These are phyloP conservation scores for Albugo candida DNA, from an alignment of 352 stramenopile species.

Conservation along the genomic window DNA sequence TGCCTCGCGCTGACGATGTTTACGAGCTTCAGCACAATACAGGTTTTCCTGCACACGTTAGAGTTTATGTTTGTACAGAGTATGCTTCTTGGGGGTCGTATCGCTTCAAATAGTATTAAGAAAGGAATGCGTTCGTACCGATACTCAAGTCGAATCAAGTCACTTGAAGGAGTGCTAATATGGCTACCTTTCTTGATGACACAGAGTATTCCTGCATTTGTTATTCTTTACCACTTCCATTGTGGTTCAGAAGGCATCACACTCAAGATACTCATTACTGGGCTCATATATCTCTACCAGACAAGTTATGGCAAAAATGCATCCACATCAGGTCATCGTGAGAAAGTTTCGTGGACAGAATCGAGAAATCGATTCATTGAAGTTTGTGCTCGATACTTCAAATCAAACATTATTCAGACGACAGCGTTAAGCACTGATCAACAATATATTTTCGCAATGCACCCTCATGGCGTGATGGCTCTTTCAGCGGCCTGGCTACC, in stretches of 20 bases:
- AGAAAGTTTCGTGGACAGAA: conserved; percentile 19
- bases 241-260: conserved; percentile 21
- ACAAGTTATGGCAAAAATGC: conserved; percentile 44
- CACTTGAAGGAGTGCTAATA: conserved; percentile 5
- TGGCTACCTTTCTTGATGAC: conserved; percentile 17
- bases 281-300: conserved; percentile 43
- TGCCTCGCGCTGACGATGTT: conserved; percentile 27
- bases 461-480: conserved; percentile 64
- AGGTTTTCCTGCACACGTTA: conserved; percentile 23
- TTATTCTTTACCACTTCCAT: conserved; percentile 30
- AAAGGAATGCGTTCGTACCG: conserved; percentile 22
- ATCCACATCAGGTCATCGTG: conserved; percentile 33
- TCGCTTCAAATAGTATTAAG: conserved; percentile 35
- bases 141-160: conserved; percentile 33
- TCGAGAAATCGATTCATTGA: conserved; percentile 26
- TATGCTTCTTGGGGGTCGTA: conserved; percentile 31
- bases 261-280: conserved; percentile 17
- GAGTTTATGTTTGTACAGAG: conserved; percentile 20
- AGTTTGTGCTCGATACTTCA: conserved; percentile 41
- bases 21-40: conserved; percentile 17
- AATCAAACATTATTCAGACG: conserved; percentile 30
- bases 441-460: conserved; percentile 58
- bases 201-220: conserved; percentile 19
- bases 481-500: conserved; percentile 61
- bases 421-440: conserved; percentile 28